phyloP scores from a whole-genome alignment of 78 protist species.

The Dictyostelium brefeldianum region DNA sequence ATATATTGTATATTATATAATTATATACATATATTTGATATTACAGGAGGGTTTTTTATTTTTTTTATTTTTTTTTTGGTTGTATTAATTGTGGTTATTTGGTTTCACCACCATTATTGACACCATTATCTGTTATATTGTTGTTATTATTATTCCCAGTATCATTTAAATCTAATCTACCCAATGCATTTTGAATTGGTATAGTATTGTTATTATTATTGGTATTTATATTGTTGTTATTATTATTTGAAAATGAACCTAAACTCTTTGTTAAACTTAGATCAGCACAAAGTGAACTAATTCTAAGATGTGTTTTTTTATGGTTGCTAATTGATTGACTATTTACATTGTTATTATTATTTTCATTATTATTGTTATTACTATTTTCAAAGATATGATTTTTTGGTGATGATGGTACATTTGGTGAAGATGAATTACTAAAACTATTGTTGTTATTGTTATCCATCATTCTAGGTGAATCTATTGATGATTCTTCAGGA shows the following conservation, averaged over 20 bases:
- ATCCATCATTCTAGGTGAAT: too few relatives aligned
- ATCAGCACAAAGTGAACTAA: constrained; percentile 68
- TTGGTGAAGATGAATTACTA: neutral
- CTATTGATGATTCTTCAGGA: too few relatives aligned
- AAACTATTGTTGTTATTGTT: too few relatives aligned
- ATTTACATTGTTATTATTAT: neutral
- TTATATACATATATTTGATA: too few relatives aligned
- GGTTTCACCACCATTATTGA: too few relatives aligned
- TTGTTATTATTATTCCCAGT: neutral
- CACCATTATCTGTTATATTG: too few relatives aligned
- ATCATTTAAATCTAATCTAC: neutral
- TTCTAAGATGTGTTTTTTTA: constrained; percentile 69
- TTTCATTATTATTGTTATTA: neutral
- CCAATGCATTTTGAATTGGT: neutral
- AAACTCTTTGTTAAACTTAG: constrained; percentile 13
- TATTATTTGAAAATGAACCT: constrained; percentile 1
- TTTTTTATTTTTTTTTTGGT: too few relatives aligned
- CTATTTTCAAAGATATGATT: neutral
- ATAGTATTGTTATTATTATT: neutral
- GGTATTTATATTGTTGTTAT: neutral
- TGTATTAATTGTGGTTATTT: too few relatives aligned
- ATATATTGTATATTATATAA: too few relatives aligned
- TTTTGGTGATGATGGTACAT: neutral
- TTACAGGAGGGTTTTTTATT: too few relatives aligned
- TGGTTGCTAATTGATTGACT: neutral